Evolutionary conservation across 768 basidiomycete species (phyloP).

Genomic region (Mycena crocata): DNA sequence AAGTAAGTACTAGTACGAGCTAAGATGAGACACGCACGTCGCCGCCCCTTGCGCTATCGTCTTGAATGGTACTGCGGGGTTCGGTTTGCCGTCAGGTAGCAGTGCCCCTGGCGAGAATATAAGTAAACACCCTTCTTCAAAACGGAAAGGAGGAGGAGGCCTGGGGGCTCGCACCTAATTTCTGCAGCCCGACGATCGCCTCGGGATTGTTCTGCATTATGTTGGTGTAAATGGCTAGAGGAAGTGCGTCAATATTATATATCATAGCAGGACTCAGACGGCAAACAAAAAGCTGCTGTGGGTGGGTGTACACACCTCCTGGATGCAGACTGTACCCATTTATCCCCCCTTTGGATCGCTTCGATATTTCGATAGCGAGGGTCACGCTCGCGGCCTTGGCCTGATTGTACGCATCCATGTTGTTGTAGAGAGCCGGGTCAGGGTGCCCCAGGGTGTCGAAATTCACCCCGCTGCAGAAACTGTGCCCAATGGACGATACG

Average conservation of each 20-base stretch:
- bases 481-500: neutral
- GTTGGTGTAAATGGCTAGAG: neutral
- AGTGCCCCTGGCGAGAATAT: neutral
- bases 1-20: no score
- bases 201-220: neutral
- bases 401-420: neutral
- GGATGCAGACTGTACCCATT: constrained; percentile 18
- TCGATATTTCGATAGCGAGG: neutral
- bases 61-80: neutral
- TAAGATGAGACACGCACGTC: neutral
- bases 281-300: neutral
- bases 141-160: neutral
- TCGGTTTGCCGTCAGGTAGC: neutral
- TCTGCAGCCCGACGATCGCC: neutral
- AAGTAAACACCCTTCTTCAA: neutral
- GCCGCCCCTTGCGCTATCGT: neutral
- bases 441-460: neutral
- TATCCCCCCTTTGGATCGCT: neutral
- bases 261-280: neutral
- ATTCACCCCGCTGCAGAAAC: neutral
- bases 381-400: constrained; percentile 1
- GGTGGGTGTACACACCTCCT: neutral
- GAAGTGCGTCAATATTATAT: no score
- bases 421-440: neutral
- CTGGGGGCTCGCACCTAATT: neutral